These are phyloP conservation scores for Nepenthes gracilis DNA, from an alignment of 148 eudicot genomes.

Conservation along the genomic window DNA sequence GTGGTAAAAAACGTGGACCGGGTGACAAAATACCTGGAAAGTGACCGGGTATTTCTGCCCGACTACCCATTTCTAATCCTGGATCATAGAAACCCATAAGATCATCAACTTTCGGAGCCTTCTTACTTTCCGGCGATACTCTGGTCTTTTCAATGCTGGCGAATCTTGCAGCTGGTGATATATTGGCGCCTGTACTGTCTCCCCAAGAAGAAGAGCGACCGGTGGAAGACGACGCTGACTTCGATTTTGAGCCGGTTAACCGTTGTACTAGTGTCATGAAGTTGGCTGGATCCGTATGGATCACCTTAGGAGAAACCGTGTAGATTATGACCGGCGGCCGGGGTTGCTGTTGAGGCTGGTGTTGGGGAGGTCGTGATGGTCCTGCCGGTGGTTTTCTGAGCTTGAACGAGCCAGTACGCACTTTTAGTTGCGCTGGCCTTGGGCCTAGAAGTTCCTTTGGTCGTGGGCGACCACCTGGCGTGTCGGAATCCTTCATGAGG, in stretches of 20 bases:
- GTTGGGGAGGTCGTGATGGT: not conserved
- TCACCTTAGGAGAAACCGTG: conserved; percentile 81
- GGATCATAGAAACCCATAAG: conserved; percentile 1
- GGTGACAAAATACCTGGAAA: conserved; percentile 76
- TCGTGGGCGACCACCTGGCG: not conserved
- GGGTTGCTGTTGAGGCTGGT: conserved; percentile 5
- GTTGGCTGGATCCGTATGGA: conserved; percentile 72
- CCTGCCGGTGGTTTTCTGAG: not conserved
- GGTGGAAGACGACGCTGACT: conserved; percentile 14
- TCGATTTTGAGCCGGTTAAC: conserved; percentile 47
- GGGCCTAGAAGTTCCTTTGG: not conserved
- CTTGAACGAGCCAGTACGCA: not conserved
- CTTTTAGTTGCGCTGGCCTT: not conserved
- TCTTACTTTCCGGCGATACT: conserved; percentile 25
- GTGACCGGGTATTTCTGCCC: conserved; percentile 19
- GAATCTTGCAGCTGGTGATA: conserved; percentile 58
- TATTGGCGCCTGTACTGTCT: conserved; percentile 5
- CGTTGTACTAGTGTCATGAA: conserved; percentile 87
- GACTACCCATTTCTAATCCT: conserved; percentile 12
- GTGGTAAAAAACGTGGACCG: conserved; percentile 53
- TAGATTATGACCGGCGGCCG: conserved; percentile 75
- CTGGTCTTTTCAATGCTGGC: conserved; percentile 49
- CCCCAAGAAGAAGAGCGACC: conserved; percentile 8
- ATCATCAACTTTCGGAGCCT: conserved; percentile 1
- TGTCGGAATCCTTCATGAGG: not conserved